phyloP scores from a whole-genome alignment of 139 green algal species.

The Deuterostichococcus epilithicus region DNA sequence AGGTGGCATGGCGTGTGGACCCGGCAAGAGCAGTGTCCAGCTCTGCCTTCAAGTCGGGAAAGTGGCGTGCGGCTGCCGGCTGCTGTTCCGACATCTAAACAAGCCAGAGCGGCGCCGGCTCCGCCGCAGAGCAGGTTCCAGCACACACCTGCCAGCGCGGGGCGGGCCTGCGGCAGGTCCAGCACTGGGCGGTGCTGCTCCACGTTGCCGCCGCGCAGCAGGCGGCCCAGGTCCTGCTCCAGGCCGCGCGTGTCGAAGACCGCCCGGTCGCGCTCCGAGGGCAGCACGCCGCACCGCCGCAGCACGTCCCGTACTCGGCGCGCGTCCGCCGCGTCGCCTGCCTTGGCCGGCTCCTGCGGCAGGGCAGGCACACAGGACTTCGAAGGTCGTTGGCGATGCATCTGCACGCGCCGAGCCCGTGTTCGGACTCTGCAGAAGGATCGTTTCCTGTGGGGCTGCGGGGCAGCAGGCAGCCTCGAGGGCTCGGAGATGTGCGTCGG shows the following conservation, averaged over 20 bases:
- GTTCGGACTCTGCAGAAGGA: too few species aligned
- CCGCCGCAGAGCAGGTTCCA: not conserved
- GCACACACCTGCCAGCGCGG: conserved; percentile 50
- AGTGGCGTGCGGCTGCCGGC: too few species aligned
- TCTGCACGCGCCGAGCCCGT: too few species aligned
- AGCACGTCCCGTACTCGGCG: conserved; percentile 56
- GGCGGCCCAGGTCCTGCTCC: conserved; percentile 52
- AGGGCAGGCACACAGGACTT: not conserved
- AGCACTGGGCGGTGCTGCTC: conserved; percentile 71
- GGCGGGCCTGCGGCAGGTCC: conserved; percentile 49
- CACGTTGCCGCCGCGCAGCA: conserved; percentile 47
- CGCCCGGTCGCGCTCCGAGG: conserved; percentile 36
- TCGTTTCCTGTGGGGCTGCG: too few species aligned
- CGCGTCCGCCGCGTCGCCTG: conserved; percentile 12
- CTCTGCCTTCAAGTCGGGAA: too few species aligned
- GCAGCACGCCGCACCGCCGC: conserved; percentile 63
- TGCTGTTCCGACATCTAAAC: too few species aligned
- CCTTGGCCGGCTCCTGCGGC: conserved; percentile 15
- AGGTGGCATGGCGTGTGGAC: too few species aligned
- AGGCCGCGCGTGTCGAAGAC: conserved; percentile 71
- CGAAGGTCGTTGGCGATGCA: too few species aligned
- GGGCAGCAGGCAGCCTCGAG: too few species aligned
- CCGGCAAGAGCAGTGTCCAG: too few species aligned
- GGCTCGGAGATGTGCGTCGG: too few species aligned
- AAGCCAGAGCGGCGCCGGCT: too few species aligned